These are phyloP conservation scores for Nyctanthes arbortristis DNA, from an alignment of 257 asterid species.

Conservation along the genomic window DNA sequence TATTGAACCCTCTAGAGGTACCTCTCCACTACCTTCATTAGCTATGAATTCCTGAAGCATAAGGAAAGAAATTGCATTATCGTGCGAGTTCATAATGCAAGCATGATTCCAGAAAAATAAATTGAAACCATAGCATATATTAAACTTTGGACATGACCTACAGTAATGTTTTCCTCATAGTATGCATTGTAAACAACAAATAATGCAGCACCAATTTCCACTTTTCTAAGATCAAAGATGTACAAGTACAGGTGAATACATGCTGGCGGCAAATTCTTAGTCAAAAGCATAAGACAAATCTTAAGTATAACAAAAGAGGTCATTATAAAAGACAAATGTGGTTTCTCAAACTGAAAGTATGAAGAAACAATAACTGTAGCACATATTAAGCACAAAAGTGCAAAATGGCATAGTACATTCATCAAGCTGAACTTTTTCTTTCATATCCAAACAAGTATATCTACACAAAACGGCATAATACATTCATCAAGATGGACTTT, in stretches of 20 bases:
- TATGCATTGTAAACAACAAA: background rate
- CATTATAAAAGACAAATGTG: background rate
- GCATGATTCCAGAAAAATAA: background rate
- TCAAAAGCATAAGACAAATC: background rate
- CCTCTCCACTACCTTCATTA: slow-evolving; percentile 93
- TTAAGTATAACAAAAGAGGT: background rate
- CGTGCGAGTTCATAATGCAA: slow-evolving; percentile 13
- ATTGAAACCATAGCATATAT: background rate
- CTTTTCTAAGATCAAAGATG: background rate
- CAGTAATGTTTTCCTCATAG: too few species aligned
- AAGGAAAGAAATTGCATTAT: slow-evolving; percentile 15
- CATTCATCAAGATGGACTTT: too few species aligned
- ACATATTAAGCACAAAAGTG: background rate
- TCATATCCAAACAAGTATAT: too few species aligned
- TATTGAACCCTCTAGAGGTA: slow-evolving; percentile 94
- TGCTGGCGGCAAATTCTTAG: background rate
- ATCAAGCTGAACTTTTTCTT: too few species aligned
- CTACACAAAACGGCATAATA: too few species aligned
- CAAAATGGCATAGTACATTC: too few species aligned
- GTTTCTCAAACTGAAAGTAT: background rate
- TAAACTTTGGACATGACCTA: background rate
- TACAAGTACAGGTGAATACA: background rate
- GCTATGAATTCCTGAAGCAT: slow-evolving; percentile 71
- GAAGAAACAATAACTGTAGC: background rate
- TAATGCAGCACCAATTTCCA: background rate